phyloP scores from a whole-genome alignment of 2,329 filamentous ascomycete species.

The Phaeosphaeriaceae sp. region DNA sequence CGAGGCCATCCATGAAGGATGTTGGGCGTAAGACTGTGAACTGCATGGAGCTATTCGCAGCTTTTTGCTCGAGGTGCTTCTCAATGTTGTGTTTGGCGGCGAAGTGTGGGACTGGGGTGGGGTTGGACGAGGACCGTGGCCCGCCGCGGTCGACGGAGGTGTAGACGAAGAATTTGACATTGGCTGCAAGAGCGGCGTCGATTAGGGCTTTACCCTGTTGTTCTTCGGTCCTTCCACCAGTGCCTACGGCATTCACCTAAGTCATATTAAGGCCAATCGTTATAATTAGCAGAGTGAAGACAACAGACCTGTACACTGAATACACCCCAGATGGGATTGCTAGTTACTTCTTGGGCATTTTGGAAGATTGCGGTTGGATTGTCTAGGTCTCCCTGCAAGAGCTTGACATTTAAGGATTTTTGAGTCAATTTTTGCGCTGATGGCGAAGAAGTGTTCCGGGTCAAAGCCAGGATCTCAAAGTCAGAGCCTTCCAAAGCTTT shows the following conservation, averaged over 20 bases:
- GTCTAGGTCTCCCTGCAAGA: slow-evolving; percentile 62
- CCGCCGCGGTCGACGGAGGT: slow-evolving; percentile 45
- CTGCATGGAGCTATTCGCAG: slow-evolving; percentile 55
- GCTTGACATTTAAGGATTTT: slow-evolving; percentile 54
- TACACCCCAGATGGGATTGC: slow-evolving; percentile 33
- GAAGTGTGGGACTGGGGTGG: slow-evolving; percentile 66
- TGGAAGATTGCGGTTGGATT: slow-evolving; percentile 57
- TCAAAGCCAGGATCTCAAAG: slow-evolving; percentile 62
- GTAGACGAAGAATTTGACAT: slow-evolving; percentile 46
- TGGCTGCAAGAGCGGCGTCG: slow-evolving; percentile 33
- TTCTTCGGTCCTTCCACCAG: too few relatives aligned
- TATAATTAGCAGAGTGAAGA: too few relatives aligned
- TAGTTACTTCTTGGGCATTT: slow-evolving; percentile 44
- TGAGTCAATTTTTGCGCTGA: slow-evolving; percentile 55
- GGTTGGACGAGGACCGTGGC: slow-evolving; percentile 52
- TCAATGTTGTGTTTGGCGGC: slow-evolving; percentile 65
- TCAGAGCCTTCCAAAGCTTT: slow-evolving; percentile 40
- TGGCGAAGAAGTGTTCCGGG: slow-evolving; percentile 56
- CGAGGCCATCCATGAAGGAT: slow-evolving; percentile 65
- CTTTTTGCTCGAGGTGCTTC: slow-evolving; percentile 55
- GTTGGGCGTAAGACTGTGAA: slow-evolving; percentile 66
- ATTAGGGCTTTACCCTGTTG: slow-evolving; percentile 43
- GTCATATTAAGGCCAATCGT: too few relatives aligned
- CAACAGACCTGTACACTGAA: slow-evolving; percentile 30
- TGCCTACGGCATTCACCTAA: too few relatives aligned